Base-by-base conservation (phyloP, 192 early-diverging fungal genomes). In the Podila minutissima region DNA sequence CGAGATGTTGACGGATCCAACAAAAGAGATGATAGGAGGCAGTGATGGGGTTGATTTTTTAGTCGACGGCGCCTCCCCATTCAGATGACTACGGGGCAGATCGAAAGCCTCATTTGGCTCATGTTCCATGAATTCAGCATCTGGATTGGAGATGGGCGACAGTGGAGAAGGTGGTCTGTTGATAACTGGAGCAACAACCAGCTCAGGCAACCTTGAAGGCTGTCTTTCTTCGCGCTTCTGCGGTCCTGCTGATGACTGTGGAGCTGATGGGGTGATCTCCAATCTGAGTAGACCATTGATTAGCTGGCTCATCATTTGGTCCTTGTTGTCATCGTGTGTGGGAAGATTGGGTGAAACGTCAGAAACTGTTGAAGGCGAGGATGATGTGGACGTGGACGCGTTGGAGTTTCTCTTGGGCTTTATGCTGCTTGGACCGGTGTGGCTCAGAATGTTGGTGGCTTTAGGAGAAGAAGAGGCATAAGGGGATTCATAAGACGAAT, bases 391-490 rank as follows among this genome's bases (percentile, higher is more conserved):
- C 22, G 24, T 8, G 19, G 51, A 17, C 4, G 15, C 13, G 9
- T 37, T 37, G 2, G 41, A 46, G 15, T 46, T 13, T 46, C 41
- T 46, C 15, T 46, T 46, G 41, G 41, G 15, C 41, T 24, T 55
- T 12, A 55, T 55, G n/a, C 53, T 26, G 22, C 15, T 12, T 22
- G 31, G 57, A 3, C 33, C 17, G 28, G 60, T 59, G 37, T 68
- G 61, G n/a, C 46, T 72, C 24, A 64, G 69, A 2, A 72, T 49
- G 5, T 62, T 76, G 32, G 46, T 35, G 6, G 62, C 38, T 50
- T 69, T 65, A 20, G 74, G 26, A 37, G 74, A 62, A n/a, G 74
- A 67, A 10, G 75, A 78, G 13, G 64, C 69, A n/a, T 49, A 62
- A 6, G 75, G 62, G 0, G 75, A 74, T 28, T 67, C 65, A 26